phyloP scores from a whole-genome alignment of 805 yeast genomes.

The Candida berthetii region DNA sequence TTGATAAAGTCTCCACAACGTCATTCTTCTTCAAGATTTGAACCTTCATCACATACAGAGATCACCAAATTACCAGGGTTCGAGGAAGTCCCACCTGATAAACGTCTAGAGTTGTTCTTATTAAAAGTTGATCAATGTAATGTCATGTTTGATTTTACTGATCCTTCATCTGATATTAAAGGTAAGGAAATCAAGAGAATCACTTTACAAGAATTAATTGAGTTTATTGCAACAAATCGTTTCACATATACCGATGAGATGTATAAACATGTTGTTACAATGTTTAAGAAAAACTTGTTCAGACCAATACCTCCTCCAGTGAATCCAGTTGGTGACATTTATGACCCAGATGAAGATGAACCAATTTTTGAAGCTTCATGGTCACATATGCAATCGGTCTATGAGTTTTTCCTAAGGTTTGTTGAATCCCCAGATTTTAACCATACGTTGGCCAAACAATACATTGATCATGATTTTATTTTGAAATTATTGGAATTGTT shows the following conservation, averaged over 20 bases:
- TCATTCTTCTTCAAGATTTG: conserved; percentile 89
- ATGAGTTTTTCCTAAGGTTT: conserved; percentile 89
- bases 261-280: conserved; percentile 80
- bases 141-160: conserved; percentile 88
- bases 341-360: conserved; percentile 98
- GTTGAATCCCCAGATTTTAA: conserved; percentile 93
- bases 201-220: conserved; percentile 84
- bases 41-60: conserved; percentile 61
- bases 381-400: conserved; percentile 98
- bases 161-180: conserved; percentile 84
- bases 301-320: conserved; percentile 98
- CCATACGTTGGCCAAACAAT: conserved; percentile 88
- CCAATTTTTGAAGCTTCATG: conserved; percentile 95
- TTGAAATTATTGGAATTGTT: conserved; percentile 78
- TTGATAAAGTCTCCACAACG: conserved; percentile 82
- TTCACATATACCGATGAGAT: conserved; percentile 86
- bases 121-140: conserved; percentile 93
- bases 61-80: conserved; percentile 77
- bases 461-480: conserved; percentile 87
- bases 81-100: conserved; percentile 82
- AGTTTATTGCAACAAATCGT: conserved; percentile 76
- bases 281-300: conserved; percentile 86
- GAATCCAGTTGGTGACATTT: conserved; percentile 92
- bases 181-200: conserved; percentile 90
- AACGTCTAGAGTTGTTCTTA: conserved; percentile 71